Evolutionary conservation across 1,284 basidiomycete species (phyloP).

Genomic region (Cryptococcus hybrid): DNA sequence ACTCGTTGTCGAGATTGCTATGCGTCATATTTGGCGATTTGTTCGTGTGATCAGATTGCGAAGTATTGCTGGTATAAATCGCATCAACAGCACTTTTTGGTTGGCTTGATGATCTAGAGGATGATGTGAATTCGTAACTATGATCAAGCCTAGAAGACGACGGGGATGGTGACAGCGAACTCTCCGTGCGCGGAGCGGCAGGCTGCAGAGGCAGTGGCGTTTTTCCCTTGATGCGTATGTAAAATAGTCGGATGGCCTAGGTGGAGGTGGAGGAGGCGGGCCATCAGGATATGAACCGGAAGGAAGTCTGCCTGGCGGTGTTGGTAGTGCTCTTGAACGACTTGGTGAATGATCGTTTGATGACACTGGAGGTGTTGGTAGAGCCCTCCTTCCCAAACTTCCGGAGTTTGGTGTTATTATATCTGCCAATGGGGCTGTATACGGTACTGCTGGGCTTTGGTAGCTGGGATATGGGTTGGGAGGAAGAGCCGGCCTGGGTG

Average conservation of each 20-base stretch:
- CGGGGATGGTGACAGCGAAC: background rate
- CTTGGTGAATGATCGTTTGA: background rate
- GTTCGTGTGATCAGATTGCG: constrained; percentile 6
- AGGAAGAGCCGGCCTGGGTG: constrained; percentile 3
- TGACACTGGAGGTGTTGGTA: constrained; percentile 14
- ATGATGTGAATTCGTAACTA: background rate
- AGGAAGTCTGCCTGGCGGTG: constrained; percentile 4
- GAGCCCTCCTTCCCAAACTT: constrained; percentile 8
- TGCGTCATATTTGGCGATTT: background rate
- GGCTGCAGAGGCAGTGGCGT: background rate
- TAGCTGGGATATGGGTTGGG: constrained; percentile 3
- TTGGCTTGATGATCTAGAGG: background rate
- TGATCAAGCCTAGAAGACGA: too few relatives aligned
- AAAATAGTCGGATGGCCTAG: constrained; percentile 1
- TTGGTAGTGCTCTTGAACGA: constrained; percentile 6
- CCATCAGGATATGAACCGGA: too few relatives aligned
- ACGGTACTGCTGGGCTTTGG: background rate
- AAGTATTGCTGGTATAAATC: constrained; percentile 2
- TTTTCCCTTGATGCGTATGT: background rate
- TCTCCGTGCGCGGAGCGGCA: background rate
- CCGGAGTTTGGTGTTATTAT: background rate
- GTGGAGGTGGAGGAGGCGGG: constrained; percentile 16
- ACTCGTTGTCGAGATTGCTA: constrained; percentile 6
- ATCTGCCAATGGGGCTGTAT: too few relatives aligned
- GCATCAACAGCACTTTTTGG: background rate